Evolutionary conservation across 2,329 filamentous ascomycete species (phyloP), one percentile per base, ranked within the genome.

Genomic region (Colletotrichum caudatum): DNA sequence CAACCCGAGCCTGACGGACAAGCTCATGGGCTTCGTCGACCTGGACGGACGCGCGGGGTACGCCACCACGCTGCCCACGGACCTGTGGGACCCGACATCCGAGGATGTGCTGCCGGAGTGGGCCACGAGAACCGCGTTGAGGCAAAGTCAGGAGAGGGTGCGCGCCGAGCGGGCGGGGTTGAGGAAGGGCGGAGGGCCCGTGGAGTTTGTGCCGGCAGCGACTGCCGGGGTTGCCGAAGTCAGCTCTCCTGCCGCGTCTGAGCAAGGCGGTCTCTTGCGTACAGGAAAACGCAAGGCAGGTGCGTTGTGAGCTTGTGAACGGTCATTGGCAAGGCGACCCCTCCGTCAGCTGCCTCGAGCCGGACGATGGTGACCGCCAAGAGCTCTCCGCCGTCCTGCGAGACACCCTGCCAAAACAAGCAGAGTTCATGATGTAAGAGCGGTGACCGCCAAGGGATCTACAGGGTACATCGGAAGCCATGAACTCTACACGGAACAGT

Each of bases 1-100:
- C 63, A 95, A 95, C 77, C 93, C 93, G 2, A 88, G 87, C 53
- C 83, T 95, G 64, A 88, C 90, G 80, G 89, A 92, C 73, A 94
- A 93, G 81, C 84, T 95, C 66, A 86, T 94, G 83, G 86, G 84
- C 33, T 95, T 94, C 81, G 90, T 91, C 11, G 83, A 80, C 29
- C 76, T 85, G 58, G 82, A 83, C 46, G 79, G 74, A 4, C 82
- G 84, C 61, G 87, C 85, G 33, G 91, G 93, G 80, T 94, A 95
- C 79, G 84, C 84, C 41, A 93, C 90, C 8, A 90, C 90, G 1
- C 77, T 92, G 57, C 77, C 85, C 1, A 76, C 79, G 1, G 85
- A 87, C 3, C 74, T 91, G 7, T 92, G 90, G 89, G 83, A 92
- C 74, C 88, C 90, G 1, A 66, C 53, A 11, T 70, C 66, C 9